phyloP scores from a whole-genome alignment of 257 asterid genomes.

The Ocimum tenuiflorum region DNA sequence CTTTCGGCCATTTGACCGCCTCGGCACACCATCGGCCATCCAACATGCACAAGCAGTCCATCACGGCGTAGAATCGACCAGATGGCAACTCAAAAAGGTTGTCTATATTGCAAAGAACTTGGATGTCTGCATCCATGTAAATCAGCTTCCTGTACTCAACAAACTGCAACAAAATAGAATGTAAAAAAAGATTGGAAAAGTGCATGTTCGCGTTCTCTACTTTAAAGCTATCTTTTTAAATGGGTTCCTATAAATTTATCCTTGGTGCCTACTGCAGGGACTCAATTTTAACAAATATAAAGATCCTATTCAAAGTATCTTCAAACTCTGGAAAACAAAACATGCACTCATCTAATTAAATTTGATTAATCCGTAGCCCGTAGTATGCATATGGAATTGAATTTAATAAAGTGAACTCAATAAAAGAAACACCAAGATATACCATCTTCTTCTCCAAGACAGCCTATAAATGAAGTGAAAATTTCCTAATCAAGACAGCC shows the following conservation, averaged over 20 bases:
- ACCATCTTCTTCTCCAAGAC: not conserved
- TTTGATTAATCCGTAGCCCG: not conserved
- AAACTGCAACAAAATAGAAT: slow-evolving; percentile 26
- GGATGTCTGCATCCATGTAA: slow-evolving; percentile 46
- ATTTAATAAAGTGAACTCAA: not conserved
- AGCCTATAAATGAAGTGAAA: not conserved
- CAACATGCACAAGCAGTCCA: slow-evolving; percentile 44
- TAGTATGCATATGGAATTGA: not conserved
- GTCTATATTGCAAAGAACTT: slow-evolving; percentile 44
- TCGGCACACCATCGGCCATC: slow-evolving; percentile 20
- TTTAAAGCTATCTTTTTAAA: no score
- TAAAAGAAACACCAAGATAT: not conserved
- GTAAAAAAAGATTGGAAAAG: no score
- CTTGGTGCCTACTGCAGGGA: no score
- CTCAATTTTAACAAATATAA: not conserved
- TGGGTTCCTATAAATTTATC: no score
- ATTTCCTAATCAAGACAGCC: not conserved
- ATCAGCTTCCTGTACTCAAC: slow-evolving; percentile 44
- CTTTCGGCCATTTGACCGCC: slow-evolving; percentile 34
- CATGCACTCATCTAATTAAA: not conserved
- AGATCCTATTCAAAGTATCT: no score
- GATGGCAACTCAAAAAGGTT: slow-evolving; percentile 36
- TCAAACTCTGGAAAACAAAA: no score
- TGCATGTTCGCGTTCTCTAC: no score
- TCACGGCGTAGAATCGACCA: slow-evolving; percentile 36